A percentile compares a stretch with the other conserved stretches of the same genome.
phyloP scores from a whole-genome alignment of 73 alveolate genomes.

The Symbiodinium natans region DNA sequence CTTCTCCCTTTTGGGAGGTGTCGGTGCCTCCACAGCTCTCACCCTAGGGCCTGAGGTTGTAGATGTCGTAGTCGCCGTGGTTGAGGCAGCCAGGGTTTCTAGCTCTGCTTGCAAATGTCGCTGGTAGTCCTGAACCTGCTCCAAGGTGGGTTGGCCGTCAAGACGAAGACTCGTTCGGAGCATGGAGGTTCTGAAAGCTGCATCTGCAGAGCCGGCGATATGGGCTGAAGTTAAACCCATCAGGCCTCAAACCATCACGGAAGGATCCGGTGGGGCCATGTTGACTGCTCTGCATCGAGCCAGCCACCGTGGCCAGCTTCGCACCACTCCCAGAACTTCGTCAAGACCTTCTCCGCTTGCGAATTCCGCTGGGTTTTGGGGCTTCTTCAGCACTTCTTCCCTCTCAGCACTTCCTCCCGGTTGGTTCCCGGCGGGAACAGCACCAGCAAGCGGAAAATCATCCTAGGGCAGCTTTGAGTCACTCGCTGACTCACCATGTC shows the following conservation, averaged over 20 bases:
- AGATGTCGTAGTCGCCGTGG: neutral
- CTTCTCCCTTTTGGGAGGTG: neutral
- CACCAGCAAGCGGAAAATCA: neutral
- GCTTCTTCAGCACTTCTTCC: neutral
- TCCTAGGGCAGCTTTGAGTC: neutral
- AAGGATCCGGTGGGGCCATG: neutral
- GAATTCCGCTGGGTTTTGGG: neutral
- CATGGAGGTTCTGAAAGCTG: neutral
- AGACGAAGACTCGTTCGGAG: neutral
- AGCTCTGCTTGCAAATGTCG: neutral
- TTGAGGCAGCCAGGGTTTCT: neutral
- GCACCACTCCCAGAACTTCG: neutral
- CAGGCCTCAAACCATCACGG: neutral
- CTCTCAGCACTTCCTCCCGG: neutral
- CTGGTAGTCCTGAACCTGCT: neutral
- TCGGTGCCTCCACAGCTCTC: too few relatives aligned
- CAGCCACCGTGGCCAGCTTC: neutral
- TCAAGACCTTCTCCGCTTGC: neutral
- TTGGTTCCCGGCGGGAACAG: too few relatives aligned
- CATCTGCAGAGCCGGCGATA: neutral
- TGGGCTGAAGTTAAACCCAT: neutral
- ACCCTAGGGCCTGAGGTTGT: neutral
- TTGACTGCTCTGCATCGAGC: neutral
- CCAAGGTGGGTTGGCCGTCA: neutral
- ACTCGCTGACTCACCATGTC: neutral